Conservation (phyloP, 805 yeast species). For the Pichia paraexigua region DNA sequence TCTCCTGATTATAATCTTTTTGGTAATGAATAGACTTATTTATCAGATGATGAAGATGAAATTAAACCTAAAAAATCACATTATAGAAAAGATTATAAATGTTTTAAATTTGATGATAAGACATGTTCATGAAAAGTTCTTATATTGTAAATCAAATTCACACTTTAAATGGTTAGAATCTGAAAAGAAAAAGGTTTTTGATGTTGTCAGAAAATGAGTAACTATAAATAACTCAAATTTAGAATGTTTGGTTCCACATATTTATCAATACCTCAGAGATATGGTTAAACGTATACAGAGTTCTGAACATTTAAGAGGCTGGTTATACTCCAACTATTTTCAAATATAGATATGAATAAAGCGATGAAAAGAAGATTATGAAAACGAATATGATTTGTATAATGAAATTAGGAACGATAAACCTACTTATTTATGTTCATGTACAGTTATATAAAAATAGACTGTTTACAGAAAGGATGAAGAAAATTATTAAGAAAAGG, state of each 20-base stretch:
- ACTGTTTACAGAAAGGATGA: too few relatives aligned
- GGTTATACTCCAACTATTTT: slow-evolving; percentile 3
- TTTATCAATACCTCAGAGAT: slow-evolving; percentile 9
- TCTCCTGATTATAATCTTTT: not conserved
- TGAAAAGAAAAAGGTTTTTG: slow-evolving; percentile 8
- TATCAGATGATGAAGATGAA: not conserved
- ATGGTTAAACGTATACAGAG: slow-evolving; percentile 10
- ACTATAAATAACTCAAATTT: slow-evolving; percentile 9
- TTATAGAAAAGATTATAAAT: not conserved
- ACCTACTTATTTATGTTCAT: too few relatives aligned
- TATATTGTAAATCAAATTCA: too few relatives aligned
- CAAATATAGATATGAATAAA: not conserved
- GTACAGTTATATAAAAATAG: too few relatives aligned
- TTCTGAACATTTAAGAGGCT: not conserved
- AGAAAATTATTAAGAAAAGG: too few relatives aligned
- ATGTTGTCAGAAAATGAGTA: slow-evolving; percentile 9
- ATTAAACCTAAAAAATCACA: too few relatives aligned
- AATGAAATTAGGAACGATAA: too few relatives aligned
- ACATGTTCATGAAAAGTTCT: slow-evolving; percentile 5
- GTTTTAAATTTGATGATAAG: not conserved
- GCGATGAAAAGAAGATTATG: too few relatives aligned
- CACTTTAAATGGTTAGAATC: slow-evolving; percentile 9
- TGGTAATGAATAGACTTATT: slow-evolving; percentile 4
- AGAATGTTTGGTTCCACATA: slow-evolving; percentile 6
- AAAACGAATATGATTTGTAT: not conserved